Base-by-base conservation (phyloP, 2,329 filamentous ascomycete genomes). In the Botrytis aclada region DNA sequence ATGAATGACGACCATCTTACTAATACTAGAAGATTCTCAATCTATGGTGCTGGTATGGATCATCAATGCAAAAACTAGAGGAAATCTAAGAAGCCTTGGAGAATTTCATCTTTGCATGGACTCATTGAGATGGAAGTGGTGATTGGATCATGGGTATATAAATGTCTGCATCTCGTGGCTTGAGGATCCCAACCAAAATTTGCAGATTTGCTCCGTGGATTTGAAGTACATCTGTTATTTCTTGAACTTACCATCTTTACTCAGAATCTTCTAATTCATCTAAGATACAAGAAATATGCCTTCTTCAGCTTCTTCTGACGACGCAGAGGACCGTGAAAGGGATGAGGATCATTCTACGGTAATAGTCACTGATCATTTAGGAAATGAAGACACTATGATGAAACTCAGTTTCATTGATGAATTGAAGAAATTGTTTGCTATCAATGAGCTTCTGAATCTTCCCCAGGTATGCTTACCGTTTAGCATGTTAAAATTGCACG, bases 351-450 rank as follows among this genome's bases (percentile, higher is more conserved):
- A 7, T 4, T n/a, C 7, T 9, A 5, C 10, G 25, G 2, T 3
- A 3, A 47, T 45, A 5, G 32, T 5, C 2, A 32, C 63, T 12
- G 43, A n/a, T 22, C 43, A 70, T 9, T 5, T 70, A 6, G 69
- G 58, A 9, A 63, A 70, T 18, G 43, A 54, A 63, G 69, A 70
- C 18, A 63, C 69, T 1, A 70, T 63, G 69, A 22, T 54, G 6
- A 63, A 77, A 60, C 34, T 75, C 22, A 58, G 74, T 2, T 69
- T 75, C 29, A 73, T 77, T 16, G 76, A 77, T 37, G 74, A 76
- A 8, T 69, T 77, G 20, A 72, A 74, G 51, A 74, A 71, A 37
- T 16, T 77, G 1, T 20, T 41, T 0, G 73, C 72, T 10, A 54
- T 76, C 1, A 73, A 73, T 9, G 62, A 74, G 62, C 74, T 74